phyloP scores from a whole-genome alignment of 139 green algal species.

The Pleodorina starrii region DNA sequence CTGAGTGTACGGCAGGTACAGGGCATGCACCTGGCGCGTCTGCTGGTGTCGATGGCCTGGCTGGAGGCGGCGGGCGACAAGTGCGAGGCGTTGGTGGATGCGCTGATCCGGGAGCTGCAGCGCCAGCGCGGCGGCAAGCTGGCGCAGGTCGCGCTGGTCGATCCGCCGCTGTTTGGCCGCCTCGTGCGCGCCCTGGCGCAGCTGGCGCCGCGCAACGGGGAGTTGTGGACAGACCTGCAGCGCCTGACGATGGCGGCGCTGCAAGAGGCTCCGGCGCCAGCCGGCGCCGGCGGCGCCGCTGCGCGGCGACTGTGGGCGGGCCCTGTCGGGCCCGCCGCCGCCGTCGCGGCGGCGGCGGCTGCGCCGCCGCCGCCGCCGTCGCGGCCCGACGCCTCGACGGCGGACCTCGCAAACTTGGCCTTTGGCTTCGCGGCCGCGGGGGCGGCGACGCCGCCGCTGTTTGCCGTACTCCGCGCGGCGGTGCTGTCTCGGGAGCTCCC shows the following conservation, averaged over 20 bases:
- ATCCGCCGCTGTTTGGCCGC: conserved; percentile 24
- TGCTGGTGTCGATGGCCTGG: conserved; percentile 34
- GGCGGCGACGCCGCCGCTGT: neutral
- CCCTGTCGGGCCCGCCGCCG: neutral
- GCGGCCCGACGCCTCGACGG: neutral
- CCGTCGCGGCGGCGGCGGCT: neutral
- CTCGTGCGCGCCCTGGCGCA: conserved; percentile 19
- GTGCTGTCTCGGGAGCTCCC: conserved; percentile 7
- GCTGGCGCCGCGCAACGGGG: neutral
- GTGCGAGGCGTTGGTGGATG: neutral
- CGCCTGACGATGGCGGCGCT: conserved; percentile 27
- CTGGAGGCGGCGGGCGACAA: neutral
- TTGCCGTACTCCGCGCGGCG: conserved; percentile 12
- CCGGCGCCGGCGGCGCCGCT: neutral
- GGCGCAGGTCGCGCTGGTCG: neutral
- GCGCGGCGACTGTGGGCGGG: neutral
- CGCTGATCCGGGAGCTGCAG: neutral
- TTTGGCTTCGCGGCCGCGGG: conserved; percentile 36
- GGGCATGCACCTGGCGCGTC: neutral
- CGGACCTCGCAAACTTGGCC: conserved; percentile 23
- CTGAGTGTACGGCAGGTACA: neutral
- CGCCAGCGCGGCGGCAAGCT: neutral
- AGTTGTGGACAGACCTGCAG: conserved; percentile 45
- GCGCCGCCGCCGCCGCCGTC: neutral
- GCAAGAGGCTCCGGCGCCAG: neutral